phyloP scores from a whole-genome alignment of 2,329 filamentous ascomycete species.

The Salinomyces thailandicus region DNA sequence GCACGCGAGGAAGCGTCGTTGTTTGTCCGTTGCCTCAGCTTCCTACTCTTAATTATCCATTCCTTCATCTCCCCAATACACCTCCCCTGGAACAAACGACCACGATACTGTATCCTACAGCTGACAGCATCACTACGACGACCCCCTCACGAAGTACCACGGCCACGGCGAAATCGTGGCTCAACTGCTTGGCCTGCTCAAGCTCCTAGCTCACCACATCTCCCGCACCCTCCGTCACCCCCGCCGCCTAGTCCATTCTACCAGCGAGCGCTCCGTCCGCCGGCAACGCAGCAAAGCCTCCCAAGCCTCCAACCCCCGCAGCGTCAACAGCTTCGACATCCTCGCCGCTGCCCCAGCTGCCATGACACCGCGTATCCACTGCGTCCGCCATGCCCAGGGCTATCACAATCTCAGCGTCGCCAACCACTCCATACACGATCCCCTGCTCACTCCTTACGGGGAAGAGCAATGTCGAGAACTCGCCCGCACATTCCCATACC shows the following conservation, averaged over 20 bases:
- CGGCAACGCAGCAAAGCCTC: neutral
- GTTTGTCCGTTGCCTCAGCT: too few relatives aligned
- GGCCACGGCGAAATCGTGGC: too few relatives aligned
- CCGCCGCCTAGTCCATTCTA: neutral
- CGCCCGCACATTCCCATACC: slow-evolving; percentile 51
- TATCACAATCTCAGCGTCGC: slow-evolving; percentile 63
- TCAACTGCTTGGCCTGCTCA: neutral
- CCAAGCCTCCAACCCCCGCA: neutral
- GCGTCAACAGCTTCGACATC: neutral
- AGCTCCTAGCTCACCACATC: neutral
- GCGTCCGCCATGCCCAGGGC: slow-evolving; percentile 64
- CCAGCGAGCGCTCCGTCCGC: neutral
- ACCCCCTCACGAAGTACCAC: too few relatives aligned
- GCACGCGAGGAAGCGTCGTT: too few relatives aligned
- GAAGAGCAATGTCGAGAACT: slow-evolving; percentile 62
- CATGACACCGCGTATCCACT: slow-evolving; percentile 45
- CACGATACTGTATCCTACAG: too few relatives aligned
- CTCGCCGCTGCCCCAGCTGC: neutral
- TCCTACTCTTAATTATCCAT: too few relatives aligned
- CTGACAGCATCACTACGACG: too few relatives aligned
- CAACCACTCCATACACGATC: slow-evolving; percentile 67
- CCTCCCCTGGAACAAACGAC: too few relatives aligned
- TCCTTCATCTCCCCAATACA: too few relatives aligned
- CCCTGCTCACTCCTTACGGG: slow-evolving; percentile 65
- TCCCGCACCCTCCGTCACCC: neutral